These are phyloP conservation scores for Colletotrichum costaricense DNA, from an alignment of 2,329 filamentous ascomycete genomes.

Conservation along the genomic window DNA sequence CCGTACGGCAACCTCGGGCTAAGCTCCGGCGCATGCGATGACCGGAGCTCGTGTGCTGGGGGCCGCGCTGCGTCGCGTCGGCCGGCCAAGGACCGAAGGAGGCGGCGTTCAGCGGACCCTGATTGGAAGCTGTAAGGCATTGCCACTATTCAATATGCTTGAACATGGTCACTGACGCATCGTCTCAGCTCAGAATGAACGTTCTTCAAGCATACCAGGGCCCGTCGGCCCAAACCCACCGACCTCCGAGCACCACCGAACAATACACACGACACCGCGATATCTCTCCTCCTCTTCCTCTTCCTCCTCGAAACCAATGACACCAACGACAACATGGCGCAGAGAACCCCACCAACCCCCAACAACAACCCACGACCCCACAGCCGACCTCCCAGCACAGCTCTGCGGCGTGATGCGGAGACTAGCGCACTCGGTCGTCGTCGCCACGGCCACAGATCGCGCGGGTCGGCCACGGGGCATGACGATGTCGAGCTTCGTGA, in stretches of 20 bases:
- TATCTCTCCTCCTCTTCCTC: neutral
- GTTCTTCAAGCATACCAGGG: neutral
- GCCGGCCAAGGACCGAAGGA: constrained; percentile 2
- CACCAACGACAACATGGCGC: constrained; percentile 41
- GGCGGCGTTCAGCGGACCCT: neutral
- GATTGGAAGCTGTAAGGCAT: constrained; percentile 6
- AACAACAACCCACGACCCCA: constrained; percentile 46
- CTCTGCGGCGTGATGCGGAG: constrained; percentile 65
- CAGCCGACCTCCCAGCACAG: constrained; percentile 48
- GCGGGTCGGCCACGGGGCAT: constrained; percentile 56
- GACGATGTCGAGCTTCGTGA: constrained; percentile 71
- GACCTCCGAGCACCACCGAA: constrained; percentile 7
- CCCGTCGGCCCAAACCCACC: neutral
- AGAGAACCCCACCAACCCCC: constrained; percentile 45
- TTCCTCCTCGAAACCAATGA: neutral
- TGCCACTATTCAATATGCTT: neutral
- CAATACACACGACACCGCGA: constrained; percentile 14
- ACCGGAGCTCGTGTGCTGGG: constrained; percentile 42
- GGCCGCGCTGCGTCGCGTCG: constrained; percentile 23
- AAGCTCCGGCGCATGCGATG: constrained; percentile 42
- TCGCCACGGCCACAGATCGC: constrained; percentile 61
- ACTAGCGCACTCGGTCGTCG: constrained; percentile 65
- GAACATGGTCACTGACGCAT: neutral
- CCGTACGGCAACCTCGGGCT: neutral
- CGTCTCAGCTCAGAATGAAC: neutral